Evolutionary conservation across 192 early-diverging fungal genomes (phyloP), one percentile per base, ranked within the genome.

Genomic region (Glomus cerebriforme): DNA sequence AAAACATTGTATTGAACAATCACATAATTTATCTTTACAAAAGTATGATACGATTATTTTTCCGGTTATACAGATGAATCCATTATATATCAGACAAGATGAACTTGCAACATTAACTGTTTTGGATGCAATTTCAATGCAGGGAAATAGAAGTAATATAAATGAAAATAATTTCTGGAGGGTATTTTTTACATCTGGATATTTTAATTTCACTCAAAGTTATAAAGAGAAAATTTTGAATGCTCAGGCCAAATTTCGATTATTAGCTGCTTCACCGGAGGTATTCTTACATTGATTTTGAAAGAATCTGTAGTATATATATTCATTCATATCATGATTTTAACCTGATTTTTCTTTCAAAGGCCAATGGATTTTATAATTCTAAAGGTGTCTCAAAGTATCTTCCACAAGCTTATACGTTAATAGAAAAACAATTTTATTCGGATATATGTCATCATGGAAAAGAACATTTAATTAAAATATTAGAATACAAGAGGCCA

Each of bases 311-410:
- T 9, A 39, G 0, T 47, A 17, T 49, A 15, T 22, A 19, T 54
- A 19, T 54, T 54, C 17, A 54, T 19, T 19, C 49, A 19, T 17
- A 54, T 5, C 19, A 19, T 19, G 17, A 54, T 17, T 19, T 54
- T 54, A 54, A 54, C 49, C 19, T 54, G 49, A 31, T 59, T 75
- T 54, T n/a, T 31, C 26, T 63, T 69, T 49, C 54, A n/a, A 65
- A 94, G 87, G 95, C 97, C 24, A 99, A 99, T 81, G 95, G 98
- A 58, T 99, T 98, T 77, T 97, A 87, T 81, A 87, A 88, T 27
- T 95, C 95, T 1, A 86, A 85, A 70, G 98, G 97, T 3, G 88
- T 98, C 1, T 96, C 95, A 1, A 86, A 89, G 62, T 94, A 93
- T 81, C 86, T 99, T 26, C 98, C 98, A 0, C 90, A 90, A 29